Evolutionary conservation across 2,329 filamentous ascomycete genomes (phyloP), one percentile per base, ranked within the genome.

Genomic region (Shiraia bambusicola): DNA sequence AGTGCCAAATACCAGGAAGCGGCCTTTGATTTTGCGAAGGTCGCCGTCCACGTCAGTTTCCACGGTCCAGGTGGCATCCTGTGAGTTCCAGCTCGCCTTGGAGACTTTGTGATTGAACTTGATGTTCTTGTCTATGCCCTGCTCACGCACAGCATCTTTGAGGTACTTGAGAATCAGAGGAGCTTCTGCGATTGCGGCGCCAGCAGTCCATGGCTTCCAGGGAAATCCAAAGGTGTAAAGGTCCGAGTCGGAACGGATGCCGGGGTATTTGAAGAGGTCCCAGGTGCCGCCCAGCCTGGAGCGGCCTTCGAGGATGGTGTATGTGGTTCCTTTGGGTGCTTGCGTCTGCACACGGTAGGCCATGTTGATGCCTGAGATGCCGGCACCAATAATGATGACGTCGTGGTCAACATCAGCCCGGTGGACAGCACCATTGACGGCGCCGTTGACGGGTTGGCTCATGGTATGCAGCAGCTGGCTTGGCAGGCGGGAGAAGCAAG

Each of bases 191-290:
- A 73, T 71, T 4, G 68, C 52, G 8, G 52, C 59, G 7, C 59
- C 49, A 28, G 77, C 65, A 5, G 67, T 69, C 85, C 84, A 88
- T 1, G 82, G 82, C 29, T 78, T 75, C 80, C 83, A 88, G 1
- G 77, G 67, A 52, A 88, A 88, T 11, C 71, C 71, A 45, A 72
- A 74, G 14, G 71, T 74, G 56, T 69, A 66, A 16, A 73, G 56
- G 48, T 74, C 71, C 1, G 67, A 69, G 47, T 72, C 69, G 14
- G 67, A 71, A 6, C 69, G 65, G 48, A 86, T 83, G 3, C 86
- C 83, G 0, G 84, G 85, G 52, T 88, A 89, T 17, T 76, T 78
- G 69, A 88, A 90, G 2, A 88, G 67, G 57, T 86, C 82, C 86
- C 86, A 89, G 0, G 86, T 90, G 0, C 86, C 86, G 1, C 86